Percentiles rank a stretch among this genome's conserved stretches.
phyloP scores from a whole-genome alignment of 306 rosid genomes.

The Abrus precatorius region DNA sequence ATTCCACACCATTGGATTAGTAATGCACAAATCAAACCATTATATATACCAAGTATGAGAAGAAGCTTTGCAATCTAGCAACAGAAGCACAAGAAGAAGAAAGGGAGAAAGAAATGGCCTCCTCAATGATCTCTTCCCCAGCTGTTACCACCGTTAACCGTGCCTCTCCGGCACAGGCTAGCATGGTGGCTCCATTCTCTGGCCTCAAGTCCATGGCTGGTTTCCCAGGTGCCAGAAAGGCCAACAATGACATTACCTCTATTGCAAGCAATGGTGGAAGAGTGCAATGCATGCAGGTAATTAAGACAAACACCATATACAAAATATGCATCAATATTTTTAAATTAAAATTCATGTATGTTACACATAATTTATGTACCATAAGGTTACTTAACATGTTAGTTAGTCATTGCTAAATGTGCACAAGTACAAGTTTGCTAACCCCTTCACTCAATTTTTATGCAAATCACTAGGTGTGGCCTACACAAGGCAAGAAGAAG shows the following conservation, averaged over 20 bases:
- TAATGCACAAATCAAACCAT: not conserved
- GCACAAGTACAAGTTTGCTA: not conserved
- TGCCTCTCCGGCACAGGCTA: conserved; percentile 60
- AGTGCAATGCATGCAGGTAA: conserved; percentile 78
- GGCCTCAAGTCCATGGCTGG: conserved; percentile 74
- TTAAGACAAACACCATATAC: not conserved
- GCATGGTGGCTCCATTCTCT: conserved; percentile 71
- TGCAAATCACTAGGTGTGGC: conserved; percentile 78
- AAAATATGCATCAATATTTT: not conserved
- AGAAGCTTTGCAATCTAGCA: conserved; percentile 33
- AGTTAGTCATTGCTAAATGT: not conserved
- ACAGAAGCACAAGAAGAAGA: conserved; percentile 22
- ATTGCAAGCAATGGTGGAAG: conserved; percentile 75
- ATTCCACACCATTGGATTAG: conserved; percentile 50
- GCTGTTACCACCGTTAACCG: conserved; percentile 62
- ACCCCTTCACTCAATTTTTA: conserved; percentile 7
- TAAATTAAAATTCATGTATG: not conserved
- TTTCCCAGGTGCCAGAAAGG: conserved; percentile 68
- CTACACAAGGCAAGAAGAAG: conserved; percentile 67
- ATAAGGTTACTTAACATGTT: not conserved
- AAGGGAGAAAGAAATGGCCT: conserved; percentile 61
- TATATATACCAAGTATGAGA: conserved; percentile 51
- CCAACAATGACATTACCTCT: conserved; percentile 74
- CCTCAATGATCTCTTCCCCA: conserved; percentile 68
- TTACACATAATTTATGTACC: not conserved